Evolutionary conservation across 495 filamentous ascomycete species (phyloP).

Genomic region (Filosporella fistucella): DNA sequence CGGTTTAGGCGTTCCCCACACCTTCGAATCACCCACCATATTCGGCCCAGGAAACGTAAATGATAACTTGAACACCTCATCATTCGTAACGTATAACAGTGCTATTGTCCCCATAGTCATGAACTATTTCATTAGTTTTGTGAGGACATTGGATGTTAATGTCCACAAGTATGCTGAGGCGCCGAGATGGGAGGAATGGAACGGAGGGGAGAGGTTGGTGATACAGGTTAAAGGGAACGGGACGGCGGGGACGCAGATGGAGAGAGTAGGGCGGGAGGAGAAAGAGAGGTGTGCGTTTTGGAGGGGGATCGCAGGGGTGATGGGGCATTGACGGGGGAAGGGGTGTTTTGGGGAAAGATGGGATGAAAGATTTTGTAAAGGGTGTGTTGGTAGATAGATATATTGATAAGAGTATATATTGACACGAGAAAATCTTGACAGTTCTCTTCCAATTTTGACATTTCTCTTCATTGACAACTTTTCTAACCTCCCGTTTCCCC

Average conservation of each 20-base stretch:
- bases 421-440: too few species aligned
- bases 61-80: constrained; percentile 59
- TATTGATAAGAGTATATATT: too few species aligned
- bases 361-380: too few species aligned
- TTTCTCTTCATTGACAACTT: too few species aligned
- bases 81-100: constrained; percentile 23
- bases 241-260: constrained; percentile 42
- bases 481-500: too few species aligned
- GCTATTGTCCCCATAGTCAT: constrained; percentile 46
- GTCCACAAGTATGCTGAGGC: constrained; percentile 33
- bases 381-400: too few species aligned
- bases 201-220: constrained; percentile 35
- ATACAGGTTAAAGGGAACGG: too few species aligned
- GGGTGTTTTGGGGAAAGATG: too few species aligned
- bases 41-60: constrained; percentile 37
- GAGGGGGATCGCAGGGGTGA: constrained; percentile 7
- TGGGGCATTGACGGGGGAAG: constrained; percentile 6
- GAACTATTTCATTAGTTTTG: constrained; percentile 67
- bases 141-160: constrained; percentile 57
- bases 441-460: too few species aligned
- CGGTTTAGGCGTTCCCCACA: constrained; percentile 53
- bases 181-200: constrained; percentile 37
- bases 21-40: constrained; percentile 16
- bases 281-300: constrained; percentile 11
- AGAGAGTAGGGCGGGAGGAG: constrained; percentile 8